Conservation (phyloP, 2,329 filamentous ascomycete genomes). For the Penicillium sp. region DNA sequence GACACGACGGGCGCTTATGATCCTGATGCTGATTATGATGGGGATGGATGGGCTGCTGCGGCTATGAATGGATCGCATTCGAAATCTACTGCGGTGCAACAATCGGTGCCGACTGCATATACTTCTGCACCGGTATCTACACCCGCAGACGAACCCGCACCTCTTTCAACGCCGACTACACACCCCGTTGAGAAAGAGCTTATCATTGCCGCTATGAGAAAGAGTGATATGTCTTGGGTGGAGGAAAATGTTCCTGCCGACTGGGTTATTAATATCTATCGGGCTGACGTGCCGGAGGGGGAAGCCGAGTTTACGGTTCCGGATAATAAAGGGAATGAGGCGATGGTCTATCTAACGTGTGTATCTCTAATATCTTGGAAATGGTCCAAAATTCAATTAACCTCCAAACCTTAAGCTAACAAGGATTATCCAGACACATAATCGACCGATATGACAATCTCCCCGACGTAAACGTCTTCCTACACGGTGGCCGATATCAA, state of each 20-base stretch:
- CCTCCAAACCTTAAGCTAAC: neutral
- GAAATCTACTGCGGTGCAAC: neutral
- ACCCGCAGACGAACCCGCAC: too few relatives aligned
- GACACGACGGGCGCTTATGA: neutral
- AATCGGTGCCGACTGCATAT: neutral
- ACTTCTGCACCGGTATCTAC: neutral
- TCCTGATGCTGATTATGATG: neutral
- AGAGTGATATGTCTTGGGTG: constrained; percentile 25
- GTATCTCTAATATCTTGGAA: neutral
- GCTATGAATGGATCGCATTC: neutral
- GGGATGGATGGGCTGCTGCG: neutral
- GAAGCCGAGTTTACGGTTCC: constrained; percentile 43
- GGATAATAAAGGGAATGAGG: constrained; percentile 51
- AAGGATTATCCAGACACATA: constrained; percentile 16
- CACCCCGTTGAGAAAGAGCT: constrained; percentile 9
- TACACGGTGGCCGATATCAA: constrained; percentile 46
- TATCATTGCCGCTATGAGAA: constrained; percentile 21
- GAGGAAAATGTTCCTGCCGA: constrained; percentile 11
- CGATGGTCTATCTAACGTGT: constrained; percentile 53
- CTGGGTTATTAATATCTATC: constrained; percentile 37
- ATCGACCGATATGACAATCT: constrained; percentile 38
- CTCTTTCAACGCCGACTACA: neutral
- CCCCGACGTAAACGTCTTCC: constrained; percentile 43
- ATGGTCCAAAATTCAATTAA: too few relatives aligned
- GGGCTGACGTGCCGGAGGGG: constrained; percentile 39